Evolutionary conservation across 768 basidiomycete species (phyloP), one percentile per base, ranked within the genome.

Genomic region (Hirschioporus abietinus): DNA sequence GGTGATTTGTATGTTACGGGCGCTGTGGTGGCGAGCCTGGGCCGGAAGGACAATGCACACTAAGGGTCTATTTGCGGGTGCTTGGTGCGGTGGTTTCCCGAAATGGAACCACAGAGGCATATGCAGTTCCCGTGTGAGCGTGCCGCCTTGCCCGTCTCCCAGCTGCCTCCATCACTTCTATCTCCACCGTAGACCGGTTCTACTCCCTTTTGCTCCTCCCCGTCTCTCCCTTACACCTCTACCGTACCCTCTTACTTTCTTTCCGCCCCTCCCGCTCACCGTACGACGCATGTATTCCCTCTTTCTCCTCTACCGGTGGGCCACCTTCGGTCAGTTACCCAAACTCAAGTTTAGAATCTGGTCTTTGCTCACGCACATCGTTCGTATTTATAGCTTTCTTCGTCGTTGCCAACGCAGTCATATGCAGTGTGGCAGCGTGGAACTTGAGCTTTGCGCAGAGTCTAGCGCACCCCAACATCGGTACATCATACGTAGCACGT

Each of bases 391-490:
- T 68, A 92, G 90, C 78, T 72, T 68, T 85, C 60, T 87, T 89
- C 74, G 81, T 87, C 69, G 73, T 85, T 68, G 91, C 84, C 75
- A 89, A 84, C 78, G 87, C 88, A 61, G 79, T 89, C 70, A 80
- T 86, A 66, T 84, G 86, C 68, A 87, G 85, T 70, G 80, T 86
- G 34, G 86, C 89, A 65, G 86, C 88, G 23, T 91, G 89, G 90
- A 89, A 91, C 75, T 73, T 84, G 59, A 84, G 84, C 69, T 76
- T 89, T 69, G 76, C 81, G 60, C 74, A 78, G 65, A 66, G 75
- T 57, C 66, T 74, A 36, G 72, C 23, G 34, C 35, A 25, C 66
- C 63, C 9, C 20, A 62, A 36, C 23, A 57, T 15, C 65, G 64
- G 64, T 35, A 25, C 25, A 20, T 20, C 42, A 52, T 20, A 15